These are phyloP conservation scores for Vitis labrusca DNA, from an alignment of 164 flowering plant genomes.

Conservation along the genomic window DNA sequence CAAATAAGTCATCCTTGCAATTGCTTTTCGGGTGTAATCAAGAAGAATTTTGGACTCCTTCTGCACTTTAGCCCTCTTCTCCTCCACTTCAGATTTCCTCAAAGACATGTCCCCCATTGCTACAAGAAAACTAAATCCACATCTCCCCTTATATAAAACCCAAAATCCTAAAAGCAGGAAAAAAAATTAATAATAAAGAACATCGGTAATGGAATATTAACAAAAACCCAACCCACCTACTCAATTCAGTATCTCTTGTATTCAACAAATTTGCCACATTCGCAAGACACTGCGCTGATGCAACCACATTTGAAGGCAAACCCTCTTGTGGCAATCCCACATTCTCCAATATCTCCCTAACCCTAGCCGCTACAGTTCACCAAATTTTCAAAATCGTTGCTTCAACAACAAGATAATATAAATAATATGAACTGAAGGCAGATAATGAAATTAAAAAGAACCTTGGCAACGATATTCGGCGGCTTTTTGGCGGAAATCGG, in stretches of 20 bases:
- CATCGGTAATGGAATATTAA: no score
- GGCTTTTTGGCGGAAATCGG: constrained; percentile 84
- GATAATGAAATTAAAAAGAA: constrained; percentile 7
- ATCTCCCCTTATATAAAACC: constrained; percentile 7
- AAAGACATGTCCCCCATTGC: constrained; percentile 90
- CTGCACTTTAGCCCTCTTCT: constrained; percentile 83
- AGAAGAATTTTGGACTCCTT: constrained; percentile 87
- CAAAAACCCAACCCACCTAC: constrained; percentile 56
- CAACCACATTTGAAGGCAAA: constrained; percentile 66
- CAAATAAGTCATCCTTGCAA: constrained; percentile 79
- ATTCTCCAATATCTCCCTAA: constrained; percentile 87
- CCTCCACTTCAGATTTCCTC: constrained; percentile 87
- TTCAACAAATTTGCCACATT: constrained; percentile 90
- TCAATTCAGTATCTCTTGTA: constrained; percentile 89
- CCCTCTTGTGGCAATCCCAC: constrained; percentile 90
- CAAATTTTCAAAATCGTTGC: background rate
- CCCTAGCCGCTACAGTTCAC: constrained; percentile 67
- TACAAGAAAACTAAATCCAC: constrained; percentile 67
- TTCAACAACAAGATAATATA: background rate
- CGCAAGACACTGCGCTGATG: constrained; percentile 82
- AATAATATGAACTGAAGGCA: background rate
- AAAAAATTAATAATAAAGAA: no score
- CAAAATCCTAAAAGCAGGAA: background rate
- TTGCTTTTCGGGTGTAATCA: constrained; percentile 89
- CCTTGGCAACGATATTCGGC: constrained; percentile 89